Evolutionary conservation across 139 green algal species (phyloP), one percentile per base, ranked within the genome.

Genomic region (Axilococcus clingmanii): DNA sequence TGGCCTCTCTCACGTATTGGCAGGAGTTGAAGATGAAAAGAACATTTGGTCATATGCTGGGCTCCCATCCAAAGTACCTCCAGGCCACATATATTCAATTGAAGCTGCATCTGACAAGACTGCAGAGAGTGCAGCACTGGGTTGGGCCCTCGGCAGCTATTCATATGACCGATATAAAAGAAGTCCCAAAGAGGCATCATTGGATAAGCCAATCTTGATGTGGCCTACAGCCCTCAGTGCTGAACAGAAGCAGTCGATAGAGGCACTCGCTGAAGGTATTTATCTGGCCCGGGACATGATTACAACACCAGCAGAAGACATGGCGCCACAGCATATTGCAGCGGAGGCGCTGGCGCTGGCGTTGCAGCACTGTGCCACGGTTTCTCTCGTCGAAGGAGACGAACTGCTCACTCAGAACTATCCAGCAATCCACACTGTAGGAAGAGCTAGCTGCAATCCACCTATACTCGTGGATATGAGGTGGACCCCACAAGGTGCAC

Each of bases 281-380:
- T 68, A 38, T 25, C 42, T 67, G 14, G 36, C 28, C 2, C 58
- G 78, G 17, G 78, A 86, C 60, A 37, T 86, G 42, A 76, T 84
- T 63, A 84, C 66, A 52, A 84, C 76, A 0, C 78, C 78, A 4
- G 76, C 75, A 5, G 66, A 79, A 40, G 75, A 86, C 45, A 38
- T 84, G 56, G 69, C 43, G 5, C 52, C 49, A 14, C 30, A 72
- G 42, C 56, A 83, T 55, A 49, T 86, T 29, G 61, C 47, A 7
- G 42, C 45, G 23, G 71, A 84, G 63, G 72, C 66, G 25, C n/a
- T 30, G 17, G 59, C 56, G 16, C 24, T 84, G 42, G 75, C 64
- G 15, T 61, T 24, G 28, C 32, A 35, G 8, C 74, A 82, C 42
- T 69, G 59, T 7, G 63, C 63, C 5, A 16, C 12, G 2, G 29